A percentile compares a stretch with the other conserved stretches of the same genome.
Evolutionary conservation across 352 stramenopile species (phyloP).

Genomic region (Phytophthora nicotianae): DNA sequence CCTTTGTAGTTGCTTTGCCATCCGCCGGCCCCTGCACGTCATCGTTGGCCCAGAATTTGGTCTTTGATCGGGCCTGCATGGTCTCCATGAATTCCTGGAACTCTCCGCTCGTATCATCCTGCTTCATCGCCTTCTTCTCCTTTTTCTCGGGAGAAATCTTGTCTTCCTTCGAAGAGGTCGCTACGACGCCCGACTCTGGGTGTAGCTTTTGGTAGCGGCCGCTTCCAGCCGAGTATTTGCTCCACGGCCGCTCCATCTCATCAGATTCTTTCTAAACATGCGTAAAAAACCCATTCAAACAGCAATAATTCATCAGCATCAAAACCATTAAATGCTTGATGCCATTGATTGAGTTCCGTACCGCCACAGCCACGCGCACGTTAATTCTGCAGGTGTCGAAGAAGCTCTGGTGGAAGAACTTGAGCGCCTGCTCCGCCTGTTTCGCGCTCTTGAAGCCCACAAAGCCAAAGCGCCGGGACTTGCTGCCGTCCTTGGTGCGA

Average conservation of each 20-base stretch:
- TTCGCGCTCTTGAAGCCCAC: conserved; percentile 78
- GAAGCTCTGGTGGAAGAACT: conserved; percentile 89
- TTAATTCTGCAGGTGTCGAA: conserved; percentile 89
- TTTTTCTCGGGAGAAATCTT: conserved; percentile 33
- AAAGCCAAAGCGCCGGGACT: conserved; percentile 85
- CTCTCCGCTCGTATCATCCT: conserved; percentile 50
- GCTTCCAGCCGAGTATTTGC: conserved; percentile 88
- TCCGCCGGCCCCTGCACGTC: conserved; percentile 65
- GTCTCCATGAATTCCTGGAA: conserved; percentile 92
- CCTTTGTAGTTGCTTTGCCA: conserved; percentile 26
- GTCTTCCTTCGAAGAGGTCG: conserved; percentile 11
- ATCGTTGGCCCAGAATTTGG: conserved; percentile 92
- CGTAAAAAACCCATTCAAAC: conserved; percentile 14
- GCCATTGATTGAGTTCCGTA: conserved; percentile 21
- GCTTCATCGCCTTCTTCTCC: conserved; percentile 20
- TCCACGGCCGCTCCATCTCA: conserved; percentile 82
- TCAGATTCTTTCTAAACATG: conserved; percentile 52
- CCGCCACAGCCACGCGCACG: conserved; percentile 81
- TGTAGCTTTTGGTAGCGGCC: conserved; percentile 65
- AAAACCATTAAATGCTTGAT: not conserved
- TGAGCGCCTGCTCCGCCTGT: conserved; percentile 60
- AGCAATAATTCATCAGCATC: conserved; percentile 9
- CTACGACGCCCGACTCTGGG: conserved; percentile 21
- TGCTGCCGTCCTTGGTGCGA: conserved; percentile 88
- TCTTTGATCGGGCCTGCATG: conserved; percentile 90